These are phyloP conservation scores for Trichoderma koningiopsis DNA, from an alignment of 2,329 filamentous ascomycete genomes.

Conservation along the genomic window DNA sequence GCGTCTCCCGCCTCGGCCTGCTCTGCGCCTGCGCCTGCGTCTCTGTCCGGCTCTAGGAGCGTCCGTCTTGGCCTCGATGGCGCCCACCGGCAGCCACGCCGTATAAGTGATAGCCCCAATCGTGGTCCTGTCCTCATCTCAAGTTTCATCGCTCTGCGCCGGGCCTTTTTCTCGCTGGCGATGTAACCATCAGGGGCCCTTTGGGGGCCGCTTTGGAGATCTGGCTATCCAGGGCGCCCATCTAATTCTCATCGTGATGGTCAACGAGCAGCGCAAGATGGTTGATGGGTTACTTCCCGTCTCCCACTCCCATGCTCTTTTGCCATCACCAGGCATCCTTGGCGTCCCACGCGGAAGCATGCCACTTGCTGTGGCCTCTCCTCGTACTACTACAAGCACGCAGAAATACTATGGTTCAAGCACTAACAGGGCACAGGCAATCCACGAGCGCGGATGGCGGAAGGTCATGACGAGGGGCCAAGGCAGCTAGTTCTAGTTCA, in stretches of 20 bases:
- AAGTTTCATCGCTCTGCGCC: constrained; percentile 29
- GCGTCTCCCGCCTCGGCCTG: neutral
- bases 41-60: neutral
- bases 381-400: neutral
- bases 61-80: neutral
- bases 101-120: neutral
- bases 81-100: neutral
- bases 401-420: neutral
- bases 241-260: constrained; percentile 23
- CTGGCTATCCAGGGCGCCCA: constrained; percentile 26
- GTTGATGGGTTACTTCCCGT: constrained; percentile 34
- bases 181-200: constrained; percentile 35
- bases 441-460: constrained; percentile 8
- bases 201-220: constrained; percentile 29
- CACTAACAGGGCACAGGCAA: neutral
- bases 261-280: constrained; percentile 26
- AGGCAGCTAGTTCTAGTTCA: neutral
- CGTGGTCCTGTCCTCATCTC: constrained; percentile 17
- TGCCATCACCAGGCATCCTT: constrained; percentile 26
- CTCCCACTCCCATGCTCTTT: constrained; percentile 28
- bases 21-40: neutral
- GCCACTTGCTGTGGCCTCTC: constrained; percentile 20
- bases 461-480: constrained; percentile 9
- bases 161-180: constrained; percentile 28
- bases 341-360: constrained; percentile 24